These are phyloP conservation scores for Coelastrella sp. DNA, from an alignment of 139 green algal species.

Conservation along the genomic window DNA sequence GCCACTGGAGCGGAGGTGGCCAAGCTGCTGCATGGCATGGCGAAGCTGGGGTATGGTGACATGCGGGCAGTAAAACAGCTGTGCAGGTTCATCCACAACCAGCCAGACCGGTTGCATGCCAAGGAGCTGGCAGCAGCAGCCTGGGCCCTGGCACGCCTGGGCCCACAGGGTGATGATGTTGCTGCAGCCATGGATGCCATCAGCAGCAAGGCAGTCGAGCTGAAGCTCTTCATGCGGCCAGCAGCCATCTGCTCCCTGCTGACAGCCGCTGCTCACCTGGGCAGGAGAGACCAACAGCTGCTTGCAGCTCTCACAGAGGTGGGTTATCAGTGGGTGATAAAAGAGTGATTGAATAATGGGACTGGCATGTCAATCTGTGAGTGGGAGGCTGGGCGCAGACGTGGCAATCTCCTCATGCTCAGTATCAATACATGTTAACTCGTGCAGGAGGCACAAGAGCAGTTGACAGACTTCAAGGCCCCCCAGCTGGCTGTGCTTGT, in stretches of 20 bases:
- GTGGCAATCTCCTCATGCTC: not conserved
- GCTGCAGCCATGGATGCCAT: not conserved
- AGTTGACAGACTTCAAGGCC: slow-evolving; percentile 12
- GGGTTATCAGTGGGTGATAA: not conserved
- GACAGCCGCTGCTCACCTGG: not conserved
- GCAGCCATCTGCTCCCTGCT: slow-evolving; percentile 15
- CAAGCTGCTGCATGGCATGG: slow-evolving; percentile 46
- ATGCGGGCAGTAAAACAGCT: not conserved
- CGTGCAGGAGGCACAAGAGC: slow-evolving; percentile 18
- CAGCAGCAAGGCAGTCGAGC: not conserved
- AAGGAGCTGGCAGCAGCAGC: slow-evolving; percentile 33
- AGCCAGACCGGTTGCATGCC: slow-evolving; percentile 10
- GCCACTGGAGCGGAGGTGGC: not conserved
- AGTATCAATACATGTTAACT: not conserved
- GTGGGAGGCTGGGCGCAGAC: too few relatives aligned
- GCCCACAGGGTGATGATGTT: not conserved
- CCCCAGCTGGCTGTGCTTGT: slow-evolving; percentile 20
- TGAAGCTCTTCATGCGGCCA: slow-evolving; percentile 18
- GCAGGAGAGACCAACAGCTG: slow-evolving; percentile 15
- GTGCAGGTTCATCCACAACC: not conserved
- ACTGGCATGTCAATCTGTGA: too few relatives aligned
- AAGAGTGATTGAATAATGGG: not conserved
- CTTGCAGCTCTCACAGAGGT: slow-evolving; percentile 16
- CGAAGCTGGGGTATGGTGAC: not conserved
- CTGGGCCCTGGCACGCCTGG: slow-evolving; percentile 20